Base-by-base conservation (phyloP, 345 rosid genomes). In the Cardamine occulta region DNA sequence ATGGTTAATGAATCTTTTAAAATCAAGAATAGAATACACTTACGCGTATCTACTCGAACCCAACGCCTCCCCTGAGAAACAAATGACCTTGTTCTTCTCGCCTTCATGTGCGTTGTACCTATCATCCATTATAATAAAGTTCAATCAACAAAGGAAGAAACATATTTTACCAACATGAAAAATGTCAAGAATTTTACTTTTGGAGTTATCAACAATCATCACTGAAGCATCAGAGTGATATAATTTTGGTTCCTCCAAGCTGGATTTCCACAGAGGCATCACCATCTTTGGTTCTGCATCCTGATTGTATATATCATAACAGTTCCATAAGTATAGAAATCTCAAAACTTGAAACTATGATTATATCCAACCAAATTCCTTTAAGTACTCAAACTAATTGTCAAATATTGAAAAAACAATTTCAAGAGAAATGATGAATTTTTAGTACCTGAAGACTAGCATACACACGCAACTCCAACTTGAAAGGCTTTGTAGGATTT, bases 401-500 rank as follows among this genome's bases (percentile, higher is more conserved):
- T 3, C 42, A 57, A 8, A 8, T 29, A 29, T 7, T 55, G 17
- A 7, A 32, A 32, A 56, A 29, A 0, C 2, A 6, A n/a, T n/a
- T n/a, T 4, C 1, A 53, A 54, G 34, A 54, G 34, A 15, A 63
- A 42, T 35, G 11, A 35, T 35, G 11, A 35, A 34, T 7, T 8
- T 21, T 34, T 34, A 35, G 31, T 84, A 93, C 98, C 97, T 84
- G 88, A 63, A 74, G 18, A 75, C 73, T 84, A 63, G 86, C 52
- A 81, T 90, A 93, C 68, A 90, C 83, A 63, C 82, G 89, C 61
- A 93, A 77, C 80, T 90, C 90, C 83, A 93, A 82, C 83, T 88
- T 90, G 73, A 79, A 83, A 74, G 95, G 90, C 77, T 81, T 78
- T 31, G 79, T 45, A 49, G 76, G 80, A 17, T 82, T 82, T 48